Evolutionary conservation across 345 rosid genomes (phyloP).

Genomic region (Salix purpurea): DNA sequence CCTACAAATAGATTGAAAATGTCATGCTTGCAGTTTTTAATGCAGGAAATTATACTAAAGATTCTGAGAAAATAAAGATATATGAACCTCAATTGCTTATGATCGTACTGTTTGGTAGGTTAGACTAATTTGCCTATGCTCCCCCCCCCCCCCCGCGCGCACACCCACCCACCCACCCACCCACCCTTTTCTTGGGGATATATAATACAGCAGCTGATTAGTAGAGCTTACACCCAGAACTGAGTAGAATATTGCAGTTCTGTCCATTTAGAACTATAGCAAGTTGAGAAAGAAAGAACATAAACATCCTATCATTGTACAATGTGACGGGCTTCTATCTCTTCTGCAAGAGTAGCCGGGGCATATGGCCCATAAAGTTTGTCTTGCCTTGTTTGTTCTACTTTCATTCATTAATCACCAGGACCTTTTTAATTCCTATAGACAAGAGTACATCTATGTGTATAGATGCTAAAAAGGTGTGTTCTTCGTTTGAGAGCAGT

Average conservation of each 20-base stretch:
- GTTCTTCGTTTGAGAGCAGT: slow-evolving; percentile 12
- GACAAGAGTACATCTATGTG: slow-evolving; percentile 1
- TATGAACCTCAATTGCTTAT: background rate
- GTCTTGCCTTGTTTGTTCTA: background rate
- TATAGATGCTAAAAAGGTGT: background rate
- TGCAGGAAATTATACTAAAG: background rate
- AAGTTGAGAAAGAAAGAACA: background rate
- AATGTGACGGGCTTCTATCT: background rate
- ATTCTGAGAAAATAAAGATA: background rate
- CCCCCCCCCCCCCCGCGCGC: too few relatives aligned
- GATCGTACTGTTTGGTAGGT: background rate
- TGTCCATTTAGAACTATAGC: too few relatives aligned
- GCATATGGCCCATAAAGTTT: background rate
- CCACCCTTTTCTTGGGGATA: too few relatives aligned
- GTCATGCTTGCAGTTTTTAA: background rate
- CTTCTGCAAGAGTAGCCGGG: too few relatives aligned
- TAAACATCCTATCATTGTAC: too few relatives aligned
- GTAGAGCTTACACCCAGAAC: background rate
- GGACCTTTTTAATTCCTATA: background rate
- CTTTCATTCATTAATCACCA: background rate
- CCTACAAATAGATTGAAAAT: slow-evolving; percentile 42
- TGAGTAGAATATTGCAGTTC: too few relatives aligned
- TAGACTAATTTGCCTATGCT: too few relatives aligned
- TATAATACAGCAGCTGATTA: background rate
- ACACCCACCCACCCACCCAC: too few relatives aligned